Evolutionary conservation across 352 stramenopile species (phyloP).

Genomic region (Globisporangium heterothallicum): DNA sequence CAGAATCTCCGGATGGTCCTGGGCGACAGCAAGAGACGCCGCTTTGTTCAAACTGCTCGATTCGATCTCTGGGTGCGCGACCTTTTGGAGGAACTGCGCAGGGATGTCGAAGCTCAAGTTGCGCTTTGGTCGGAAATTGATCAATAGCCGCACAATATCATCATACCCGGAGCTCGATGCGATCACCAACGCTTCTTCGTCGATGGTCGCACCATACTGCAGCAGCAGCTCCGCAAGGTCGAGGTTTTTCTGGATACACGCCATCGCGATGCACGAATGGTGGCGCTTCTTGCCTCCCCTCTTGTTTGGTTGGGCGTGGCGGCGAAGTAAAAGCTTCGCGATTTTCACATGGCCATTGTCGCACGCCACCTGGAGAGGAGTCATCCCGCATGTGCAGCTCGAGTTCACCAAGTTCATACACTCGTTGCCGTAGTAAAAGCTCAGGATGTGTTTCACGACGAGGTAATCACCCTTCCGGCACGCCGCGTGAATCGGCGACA

Average conservation of each 20-base stretch:
- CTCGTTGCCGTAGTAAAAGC: slow-evolving; percentile 58
- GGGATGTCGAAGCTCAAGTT: slow-evolving; percentile 16
- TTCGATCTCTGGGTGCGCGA: slow-evolving; percentile 27
- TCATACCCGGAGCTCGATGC: slow-evolving; percentile 33
- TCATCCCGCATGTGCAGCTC: slow-evolving; percentile 57
- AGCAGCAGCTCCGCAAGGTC: slow-evolving; percentile 57
- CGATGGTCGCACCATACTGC: slow-evolving; percentile 47
- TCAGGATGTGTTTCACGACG: slow-evolving; percentile 65
- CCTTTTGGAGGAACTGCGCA: slow-evolving; percentile 16
- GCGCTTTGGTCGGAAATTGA: slow-evolving; percentile 23
- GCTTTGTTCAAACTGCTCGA: slow-evolving; percentile 31
- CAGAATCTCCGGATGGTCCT: slow-evolving; percentile 38
- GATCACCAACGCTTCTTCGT: slow-evolving; percentile 56
- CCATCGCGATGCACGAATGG: slow-evolving; percentile 47
- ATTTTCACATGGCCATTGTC: slow-evolving; percentile 44
- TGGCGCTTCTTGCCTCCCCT: slow-evolving; percentile 32
- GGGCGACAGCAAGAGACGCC: slow-evolving; percentile 37
- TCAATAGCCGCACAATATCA: slow-evolving; percentile 31
- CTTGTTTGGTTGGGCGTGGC: slow-evolving; percentile 53
- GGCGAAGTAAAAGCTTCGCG: slow-evolving; percentile 56
- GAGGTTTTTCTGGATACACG: slow-evolving; percentile 31
- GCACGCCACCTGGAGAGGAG: slow-evolving; percentile 64
- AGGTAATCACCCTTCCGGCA: slow-evolving; percentile 51
- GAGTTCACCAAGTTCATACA: slow-evolving; percentile 64
- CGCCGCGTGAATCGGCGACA: slow-evolving; percentile 64